A percentile compares a stretch with the other conserved stretches of the same genome.
phyloP scores from a whole-genome alignment of 352 stramenopile species.

The Peronospora farinosa region DNA sequence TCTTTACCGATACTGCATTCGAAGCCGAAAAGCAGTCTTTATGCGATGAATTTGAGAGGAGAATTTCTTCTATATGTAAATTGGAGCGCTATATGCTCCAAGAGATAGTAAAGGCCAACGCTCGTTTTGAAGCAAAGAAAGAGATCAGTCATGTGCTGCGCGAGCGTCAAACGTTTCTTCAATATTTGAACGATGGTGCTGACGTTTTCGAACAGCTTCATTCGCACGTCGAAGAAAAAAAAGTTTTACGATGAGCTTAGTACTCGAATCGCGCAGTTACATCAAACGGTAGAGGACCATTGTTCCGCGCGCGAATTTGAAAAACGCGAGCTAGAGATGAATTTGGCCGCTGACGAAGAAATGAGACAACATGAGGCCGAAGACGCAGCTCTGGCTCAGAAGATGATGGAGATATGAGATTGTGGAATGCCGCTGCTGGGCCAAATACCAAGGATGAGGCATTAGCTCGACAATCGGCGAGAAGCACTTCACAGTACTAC shows the following conservation, averaged over 20 bases:
- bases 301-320: conserved; percentile 62
- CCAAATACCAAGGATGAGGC: conserved; percentile 39
- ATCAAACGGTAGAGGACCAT: conserved; percentile 71
- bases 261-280: conserved; percentile 47
- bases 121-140: conserved; percentile 53
- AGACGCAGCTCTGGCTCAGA: conserved; percentile 50
- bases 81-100: conserved; percentile 42
- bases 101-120: conserved; percentile 41
- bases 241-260: conserved; percentile 62
- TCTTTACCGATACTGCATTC: conserved; percentile 31
- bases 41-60: conserved; percentile 47
- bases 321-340: conserved; percentile 66
- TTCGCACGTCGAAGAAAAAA: conserved; percentile 62
- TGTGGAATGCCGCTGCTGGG: conserved; percentile 21
- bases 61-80: conserved; percentile 42
- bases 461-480: conserved; percentile 49
- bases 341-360: conserved; percentile 50
- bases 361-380: conserved; percentile 42
- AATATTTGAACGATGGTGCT: conserved; percentile 56
- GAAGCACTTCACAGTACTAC: conserved; percentile 40
- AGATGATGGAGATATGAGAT: conserved; percentile 68
- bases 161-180: conserved; percentile 53
- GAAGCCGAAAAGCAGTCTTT: conserved; percentile 57
- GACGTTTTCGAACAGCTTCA: conserved; percentile 72
- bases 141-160: conserved; percentile 46